Conservation (phyloP, 176 grass and related monocot genomes). For the Eragrostis nindensis region DNA sequence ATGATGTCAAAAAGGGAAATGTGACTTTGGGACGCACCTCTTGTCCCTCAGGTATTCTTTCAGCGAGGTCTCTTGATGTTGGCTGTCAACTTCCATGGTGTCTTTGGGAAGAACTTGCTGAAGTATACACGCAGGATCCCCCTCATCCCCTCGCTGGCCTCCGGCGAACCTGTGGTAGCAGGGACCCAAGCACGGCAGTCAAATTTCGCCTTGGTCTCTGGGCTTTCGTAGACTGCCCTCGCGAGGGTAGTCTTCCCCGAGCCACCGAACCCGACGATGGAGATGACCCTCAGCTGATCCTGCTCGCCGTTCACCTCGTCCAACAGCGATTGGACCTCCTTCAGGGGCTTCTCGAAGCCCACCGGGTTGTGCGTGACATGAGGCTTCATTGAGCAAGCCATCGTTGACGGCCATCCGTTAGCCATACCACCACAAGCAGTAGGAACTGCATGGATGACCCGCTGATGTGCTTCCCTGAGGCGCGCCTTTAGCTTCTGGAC, state of each 20-base stretch:
- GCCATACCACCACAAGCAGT: background rate
- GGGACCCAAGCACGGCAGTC: conserved; percentile 33
- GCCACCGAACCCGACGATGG: conserved; percentile 48
- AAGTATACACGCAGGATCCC: conserved; percentile 1
- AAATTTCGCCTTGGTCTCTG: background rate
- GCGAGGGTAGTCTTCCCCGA: conserved; percentile 47
- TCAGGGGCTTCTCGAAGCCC: conserved; percentile 1
- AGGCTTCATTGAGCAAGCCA: background rate
- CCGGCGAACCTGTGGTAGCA: background rate
- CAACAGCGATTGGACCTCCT: conserved; percentile 16
- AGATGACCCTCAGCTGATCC: conserved; percentile 39
- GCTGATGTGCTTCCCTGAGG: conserved; percentile 21
- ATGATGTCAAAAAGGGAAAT: too few relatives aligned
- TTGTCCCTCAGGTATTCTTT: conserved; percentile 17
- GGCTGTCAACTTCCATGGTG: conserved; percentile 20
- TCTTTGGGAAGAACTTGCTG: conserved; percentile 6
- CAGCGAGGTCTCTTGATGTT: conserved; percentile 8
- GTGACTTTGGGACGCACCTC: background rate
- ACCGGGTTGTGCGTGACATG: background rate
- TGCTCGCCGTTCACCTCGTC: conserved; percentile 36
- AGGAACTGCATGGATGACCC: background rate
- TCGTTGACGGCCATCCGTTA: background rate
- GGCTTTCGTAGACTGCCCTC: conserved; percentile 2
- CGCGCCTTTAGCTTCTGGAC: conserved; percentile 39
- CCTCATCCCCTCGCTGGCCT: background rate